Evolutionary conservation across 345 rosid species (phyloP).

Genomic region (Melaleuca alternifolia): DNA sequence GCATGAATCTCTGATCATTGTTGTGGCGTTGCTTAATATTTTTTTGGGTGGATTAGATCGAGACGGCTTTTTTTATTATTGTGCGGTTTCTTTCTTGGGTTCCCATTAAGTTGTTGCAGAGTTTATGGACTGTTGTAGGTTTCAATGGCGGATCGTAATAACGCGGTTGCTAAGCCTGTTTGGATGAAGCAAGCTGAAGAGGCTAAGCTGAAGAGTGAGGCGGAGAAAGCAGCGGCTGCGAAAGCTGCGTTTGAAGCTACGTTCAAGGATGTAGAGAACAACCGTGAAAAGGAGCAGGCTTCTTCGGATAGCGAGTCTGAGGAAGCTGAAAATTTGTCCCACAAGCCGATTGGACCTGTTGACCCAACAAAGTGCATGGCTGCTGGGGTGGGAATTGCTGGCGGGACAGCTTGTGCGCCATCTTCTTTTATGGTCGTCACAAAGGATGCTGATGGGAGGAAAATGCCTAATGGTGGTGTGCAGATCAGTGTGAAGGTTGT

Average conservation of each 20-base stretch:
- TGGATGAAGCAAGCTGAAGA: constrained; percentile 99
- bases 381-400: constrained; percentile 86
- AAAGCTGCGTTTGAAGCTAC: constrained; percentile 98
- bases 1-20: background rate
- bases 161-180: constrained; percentile 43
- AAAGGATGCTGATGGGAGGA: constrained; percentile 86
- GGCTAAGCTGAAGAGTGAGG: constrained; percentile 81
- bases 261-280: constrained; percentile 49
- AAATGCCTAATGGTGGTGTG: constrained; percentile 67
- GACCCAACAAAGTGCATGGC: constrained; percentile 84
- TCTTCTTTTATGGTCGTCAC: constrained; percentile 71
- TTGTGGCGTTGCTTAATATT: background rate
- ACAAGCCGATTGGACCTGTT: constrained; percentile 82
- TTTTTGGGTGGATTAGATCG: background rate
- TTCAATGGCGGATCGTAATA: constrained; percentile 45
- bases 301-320: constrained; percentile 66
- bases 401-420: constrained; percentile 89
- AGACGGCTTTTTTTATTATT: background rate
- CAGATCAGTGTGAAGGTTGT: constrained; percentile 64
- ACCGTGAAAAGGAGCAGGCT: constrained; percentile 24
- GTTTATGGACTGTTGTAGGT: background rate
- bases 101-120: background rate
- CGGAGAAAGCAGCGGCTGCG: constrained; percentile 87
- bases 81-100: background rate
- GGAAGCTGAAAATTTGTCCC: constrained; percentile 48